phyloP scores from a whole-genome alignment of 495 filamentous ascomycete genomes.

The Hypoxylon trugodes region DNA sequence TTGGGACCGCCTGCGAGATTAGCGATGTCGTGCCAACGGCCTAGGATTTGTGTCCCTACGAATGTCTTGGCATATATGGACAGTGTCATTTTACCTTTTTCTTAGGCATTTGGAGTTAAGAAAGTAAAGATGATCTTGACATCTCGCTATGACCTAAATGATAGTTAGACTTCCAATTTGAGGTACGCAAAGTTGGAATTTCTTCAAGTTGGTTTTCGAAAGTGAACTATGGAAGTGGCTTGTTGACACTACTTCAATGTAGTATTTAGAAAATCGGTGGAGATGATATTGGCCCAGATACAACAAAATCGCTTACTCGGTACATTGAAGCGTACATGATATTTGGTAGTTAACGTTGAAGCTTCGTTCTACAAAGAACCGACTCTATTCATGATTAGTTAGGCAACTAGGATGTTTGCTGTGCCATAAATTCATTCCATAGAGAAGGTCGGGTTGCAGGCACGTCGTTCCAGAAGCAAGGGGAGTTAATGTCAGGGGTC shows the following conservation, averaged over 20 bases:
- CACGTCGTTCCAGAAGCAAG: constrained; percentile 42
- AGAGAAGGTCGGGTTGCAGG: constrained; percentile 29
- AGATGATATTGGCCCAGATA: no score
- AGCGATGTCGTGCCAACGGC: constrained; percentile 36
- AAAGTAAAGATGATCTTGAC: neutral
- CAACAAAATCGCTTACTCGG: no score
- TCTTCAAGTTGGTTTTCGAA: no score
- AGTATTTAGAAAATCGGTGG: neutral
- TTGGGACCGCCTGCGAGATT: constrained; percentile 43
- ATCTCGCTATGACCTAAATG: no score
- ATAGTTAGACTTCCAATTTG: no score
- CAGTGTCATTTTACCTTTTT: neutral
- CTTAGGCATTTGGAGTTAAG: neutral
- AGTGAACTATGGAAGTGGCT: constrained; percentile 1
- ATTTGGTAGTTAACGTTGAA: no score
- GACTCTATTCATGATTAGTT: neutral
- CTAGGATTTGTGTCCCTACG: constrained; percentile 21
- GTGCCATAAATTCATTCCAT: constrained; percentile 16
- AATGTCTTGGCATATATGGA: constrained; percentile 1
- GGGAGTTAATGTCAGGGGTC: constrained; percentile 17
- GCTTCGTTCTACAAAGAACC: constrained; percentile 5
- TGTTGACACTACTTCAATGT: neutral
- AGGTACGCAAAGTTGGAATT: no score
- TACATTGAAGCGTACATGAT: no score
- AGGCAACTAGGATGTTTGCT: neutral